phyloP scores from a whole-genome alignment of 2,329 filamentous ascomycete genomes.

The Pseudonectria buxi region DNA sequence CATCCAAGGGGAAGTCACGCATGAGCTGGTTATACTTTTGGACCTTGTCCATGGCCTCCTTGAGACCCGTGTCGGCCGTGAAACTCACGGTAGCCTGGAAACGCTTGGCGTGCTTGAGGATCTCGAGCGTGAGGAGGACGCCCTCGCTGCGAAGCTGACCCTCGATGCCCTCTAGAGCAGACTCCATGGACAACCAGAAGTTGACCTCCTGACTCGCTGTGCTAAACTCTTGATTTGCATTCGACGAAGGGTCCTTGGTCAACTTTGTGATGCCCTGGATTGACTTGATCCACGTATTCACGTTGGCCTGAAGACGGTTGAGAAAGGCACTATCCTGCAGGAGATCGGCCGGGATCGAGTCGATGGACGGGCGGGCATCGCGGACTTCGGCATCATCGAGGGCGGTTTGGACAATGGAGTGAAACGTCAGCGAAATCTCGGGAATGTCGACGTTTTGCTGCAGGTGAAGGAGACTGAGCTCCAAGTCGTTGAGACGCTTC shows the following conservation, averaged over 20 bases:
- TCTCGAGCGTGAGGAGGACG: constrained; percentile 84
- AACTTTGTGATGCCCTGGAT: constrained; percentile 96
- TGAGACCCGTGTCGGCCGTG: constrained; percentile 87
- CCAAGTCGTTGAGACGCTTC: constrained; percentile 92
- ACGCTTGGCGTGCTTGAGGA: constrained; percentile 93
- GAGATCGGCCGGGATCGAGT: constrained; percentile 68
- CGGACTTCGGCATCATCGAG: constrained; percentile 68
- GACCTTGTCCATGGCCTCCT: constrained; percentile 91
- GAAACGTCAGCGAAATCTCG: constrained; percentile 78
- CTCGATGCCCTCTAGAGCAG: constrained; percentile 85
- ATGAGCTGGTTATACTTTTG: constrained; percentile 99
- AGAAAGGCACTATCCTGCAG: constrained; percentile 85
- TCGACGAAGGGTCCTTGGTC: constrained; percentile 70
- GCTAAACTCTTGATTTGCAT: constrained; percentile 44
- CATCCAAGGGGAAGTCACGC: constrained; percentile 94
- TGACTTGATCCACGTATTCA: constrained; percentile 98
- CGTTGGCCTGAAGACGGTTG: constrained; percentile 86
- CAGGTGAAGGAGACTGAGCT: constrained; percentile 81
- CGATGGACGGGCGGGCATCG: constrained; percentile 63
- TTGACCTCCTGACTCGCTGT: constrained; percentile 97
- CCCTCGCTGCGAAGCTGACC: constrained; percentile 81
- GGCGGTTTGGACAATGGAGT: constrained; percentile 79
- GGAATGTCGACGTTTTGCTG: constrained; percentile 99
- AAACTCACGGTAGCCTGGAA: constrained; percentile 98
- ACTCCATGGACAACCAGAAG: constrained; percentile 98